phyloP scores from a whole-genome alignment of 148 eudicot genomes.

The Camellia granthamiana region DNA sequence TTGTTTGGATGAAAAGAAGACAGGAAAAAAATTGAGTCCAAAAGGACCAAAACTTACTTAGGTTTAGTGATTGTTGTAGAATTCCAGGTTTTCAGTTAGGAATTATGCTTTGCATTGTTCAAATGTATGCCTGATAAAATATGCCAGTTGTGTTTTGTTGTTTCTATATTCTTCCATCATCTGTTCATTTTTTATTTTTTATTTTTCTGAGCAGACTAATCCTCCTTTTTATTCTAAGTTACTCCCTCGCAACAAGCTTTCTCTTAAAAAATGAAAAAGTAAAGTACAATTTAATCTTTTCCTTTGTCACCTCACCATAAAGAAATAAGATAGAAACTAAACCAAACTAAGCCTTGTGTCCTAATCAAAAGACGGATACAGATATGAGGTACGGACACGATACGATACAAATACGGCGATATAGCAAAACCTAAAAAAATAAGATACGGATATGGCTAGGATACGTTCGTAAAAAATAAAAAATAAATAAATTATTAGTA shows the following conservation, averaged over 20 bases:
- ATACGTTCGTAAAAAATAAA: too few relatives aligned
- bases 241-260: background rate
- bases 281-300: background rate
- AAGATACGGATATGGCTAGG: too few relatives aligned
- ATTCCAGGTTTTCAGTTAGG: background rate
- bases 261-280: background rate
- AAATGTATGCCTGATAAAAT: background rate
- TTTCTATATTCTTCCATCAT: background rate
- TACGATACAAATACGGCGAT: too few relatives aligned
- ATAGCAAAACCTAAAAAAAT: too few relatives aligned
- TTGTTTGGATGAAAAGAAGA: background rate
- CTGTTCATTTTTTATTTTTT: background rate
- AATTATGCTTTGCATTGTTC: background rate
- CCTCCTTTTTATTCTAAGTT: constrained; percentile 5
- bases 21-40: background rate
- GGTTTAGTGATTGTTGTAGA: background rate
- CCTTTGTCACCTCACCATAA: background rate
- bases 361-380: too few relatives aligned
- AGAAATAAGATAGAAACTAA: too few relatives aligned
- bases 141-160: background rate
- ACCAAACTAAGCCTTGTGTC: too few relatives aligned
- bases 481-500: too few relatives aligned
- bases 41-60: background rate
- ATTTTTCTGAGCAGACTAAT: background rate
- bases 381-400: too few relatives aligned